phyloP scores from a whole-genome alignment of 2,329 filamentous ascomycete species.

The Pestalotiopsis sp. region DNA sequence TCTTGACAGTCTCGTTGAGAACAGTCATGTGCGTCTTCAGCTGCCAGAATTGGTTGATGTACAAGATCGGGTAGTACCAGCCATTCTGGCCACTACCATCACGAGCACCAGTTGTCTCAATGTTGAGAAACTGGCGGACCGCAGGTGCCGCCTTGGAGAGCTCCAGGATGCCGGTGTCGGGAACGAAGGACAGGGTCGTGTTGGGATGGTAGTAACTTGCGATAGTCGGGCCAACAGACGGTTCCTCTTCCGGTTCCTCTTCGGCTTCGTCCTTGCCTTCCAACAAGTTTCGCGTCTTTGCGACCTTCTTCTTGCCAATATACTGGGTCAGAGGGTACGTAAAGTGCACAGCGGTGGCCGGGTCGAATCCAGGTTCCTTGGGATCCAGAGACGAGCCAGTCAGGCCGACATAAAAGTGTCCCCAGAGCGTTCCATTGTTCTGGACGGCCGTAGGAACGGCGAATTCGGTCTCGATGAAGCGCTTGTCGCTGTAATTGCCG shows the following conservation, averaged over 20 bases:
- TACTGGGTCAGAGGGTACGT: constrained; percentile 86
- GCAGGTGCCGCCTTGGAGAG: constrained; percentile 73
- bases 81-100: constrained; percentile 84
- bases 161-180: constrained; percentile 72
- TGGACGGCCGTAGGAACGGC: constrained; percentile 78
- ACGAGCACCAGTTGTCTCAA: constrained; percentile 80
- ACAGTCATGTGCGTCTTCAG: constrained; percentile 87
- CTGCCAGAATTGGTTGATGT: constrained; percentile 97
- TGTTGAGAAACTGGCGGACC: constrained; percentile 73
- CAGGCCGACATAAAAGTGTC: constrained; percentile 87
- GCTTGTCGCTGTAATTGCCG: constrained; percentile 77
- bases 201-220: constrained; percentile 95
- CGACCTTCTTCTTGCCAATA: constrained; percentile 85
- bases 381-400: constrained; percentile 79
- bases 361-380: constrained; percentile 70
- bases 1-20: constrained; percentile 86
- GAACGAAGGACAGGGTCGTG: constrained; percentile 85
- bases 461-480: constrained; percentile 77
- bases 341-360: constrained; percentile 79
- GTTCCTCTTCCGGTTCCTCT: constrained; percentile 52
- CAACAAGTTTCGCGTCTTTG: constrained; percentile 88
- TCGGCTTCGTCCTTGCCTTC: constrained; percentile 53
- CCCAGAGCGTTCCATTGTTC: constrained; percentile 91
- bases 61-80: constrained; percentile 92
- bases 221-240: constrained; percentile 67